Evolutionary conservation across 2,329 filamentous ascomycete genomes (phyloP), one percentile per base, ranked within the genome.

Genomic region (Pestalotiopsis sp.): DNA sequence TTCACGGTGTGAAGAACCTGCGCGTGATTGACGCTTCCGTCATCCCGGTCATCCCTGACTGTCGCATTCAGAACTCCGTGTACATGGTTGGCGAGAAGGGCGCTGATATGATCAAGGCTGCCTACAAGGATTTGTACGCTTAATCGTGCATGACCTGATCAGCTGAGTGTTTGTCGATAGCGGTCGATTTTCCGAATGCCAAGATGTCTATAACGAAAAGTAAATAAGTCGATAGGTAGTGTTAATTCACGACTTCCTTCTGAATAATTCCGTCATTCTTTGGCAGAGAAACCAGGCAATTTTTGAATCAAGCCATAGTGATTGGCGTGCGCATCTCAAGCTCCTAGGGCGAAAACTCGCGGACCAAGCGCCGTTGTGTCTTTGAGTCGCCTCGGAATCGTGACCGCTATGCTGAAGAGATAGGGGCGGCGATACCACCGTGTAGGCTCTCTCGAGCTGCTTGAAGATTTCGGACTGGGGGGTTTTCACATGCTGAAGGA

Each of bases 1-100:
- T 89, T 1, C 84, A 87, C 69, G 85, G 85, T 1, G 79, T 86
- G 45, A 79, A 80, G 63, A 83, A 83, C 45, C 79, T 87, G 3
- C 80, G 85, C 7, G 81, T 87, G 0, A 81, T 84, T 3, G 85
- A 88, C 72, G 84, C 83, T 0, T 84, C 81, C 1, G 74, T 86
- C 17, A 75, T 87, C 39, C 85, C 85, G 0, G 81, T 89, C 75
- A 2, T 79, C 84, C 82, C 84, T 75, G 80, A 82, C 59, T 79
- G 84, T 73, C 83, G 82, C 69, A 11, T 85, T 39, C 82, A 85
- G 70, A 83, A 83, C 69, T 80, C 81, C 1, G 81, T 86, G 4
- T 87, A 86, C 71, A 84, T 83, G 78, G 74, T 85, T 66, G 84
- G 77, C n/a, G 85, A 87, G 75, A 85, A 82, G 73, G 72, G 71